Evolutionary conservation across 345 rosid species (phyloP).

Genomic region (Salix caprea): DNA sequence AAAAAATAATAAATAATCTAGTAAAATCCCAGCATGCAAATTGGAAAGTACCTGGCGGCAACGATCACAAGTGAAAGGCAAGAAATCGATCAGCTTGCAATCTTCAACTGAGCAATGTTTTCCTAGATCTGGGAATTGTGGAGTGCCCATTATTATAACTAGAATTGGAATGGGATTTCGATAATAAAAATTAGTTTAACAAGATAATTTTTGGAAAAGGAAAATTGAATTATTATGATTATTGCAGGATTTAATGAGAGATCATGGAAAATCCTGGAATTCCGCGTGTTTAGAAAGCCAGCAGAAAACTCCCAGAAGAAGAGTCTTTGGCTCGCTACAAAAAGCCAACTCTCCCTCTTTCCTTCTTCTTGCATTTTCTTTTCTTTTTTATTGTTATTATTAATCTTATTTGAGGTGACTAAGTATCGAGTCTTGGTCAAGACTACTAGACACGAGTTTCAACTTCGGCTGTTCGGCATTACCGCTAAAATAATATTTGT

Average conservation of each 20-base stretch:
- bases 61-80: conserved; percentile 95
- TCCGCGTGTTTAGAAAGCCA: conserved; percentile 24
- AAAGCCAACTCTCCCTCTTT: not conserved
- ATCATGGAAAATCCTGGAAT: conserved; percentile 11
- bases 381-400: not conserved
- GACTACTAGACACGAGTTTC: too few species aligned
- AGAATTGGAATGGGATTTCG: not conserved
- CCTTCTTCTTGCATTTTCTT: not conserved
- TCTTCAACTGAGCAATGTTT: conserved; percentile 75
- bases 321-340: not conserved
- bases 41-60: conserved; percentile 55
- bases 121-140: conserved; percentile 93
- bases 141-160: conserved; percentile 68
- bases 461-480: too few species aligned
- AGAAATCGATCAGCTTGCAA: conserved; percentile 88
- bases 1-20: not conserved
- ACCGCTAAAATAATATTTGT: too few species aligned
- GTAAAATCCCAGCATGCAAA: not conserved
- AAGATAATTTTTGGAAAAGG: not conserved
- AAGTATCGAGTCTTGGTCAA: too few species aligned
- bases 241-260: not conserved
- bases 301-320: not conserved
- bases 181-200: conserved; percentile 1
- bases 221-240: not conserved
- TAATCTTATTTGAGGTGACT: not conserved